Evolutionary conservation across 805 yeast genomes (phyloP).

Genomic region (Candida pseudoglaebosa): DNA sequence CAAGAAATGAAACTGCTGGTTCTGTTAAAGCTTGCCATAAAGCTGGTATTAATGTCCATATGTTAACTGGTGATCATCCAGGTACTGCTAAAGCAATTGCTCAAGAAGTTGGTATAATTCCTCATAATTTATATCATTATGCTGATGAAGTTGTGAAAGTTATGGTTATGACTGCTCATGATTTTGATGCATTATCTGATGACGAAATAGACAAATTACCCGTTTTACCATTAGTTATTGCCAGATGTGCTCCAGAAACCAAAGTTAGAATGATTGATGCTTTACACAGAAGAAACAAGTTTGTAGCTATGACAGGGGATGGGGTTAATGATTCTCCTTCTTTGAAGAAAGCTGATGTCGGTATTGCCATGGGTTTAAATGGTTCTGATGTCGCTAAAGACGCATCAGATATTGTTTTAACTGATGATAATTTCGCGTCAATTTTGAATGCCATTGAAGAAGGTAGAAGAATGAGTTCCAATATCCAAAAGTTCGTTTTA

Average conservation of each 20-base stretch:
- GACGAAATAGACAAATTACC: constrained; percentile 33
- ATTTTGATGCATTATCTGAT: constrained; percentile 29
- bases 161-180: constrained; percentile 37
- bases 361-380: constrained; percentile 76
- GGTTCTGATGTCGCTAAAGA: constrained; percentile 87
- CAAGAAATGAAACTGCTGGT: constrained; percentile 62
- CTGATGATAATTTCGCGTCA: constrained; percentile 72
- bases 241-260: constrained; percentile 40
- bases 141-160: constrained; percentile 29
- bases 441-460: constrained; percentile 75
- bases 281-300: constrained; percentile 33
- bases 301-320: constrained; percentile 48
- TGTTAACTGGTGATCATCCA: constrained; percentile 81
- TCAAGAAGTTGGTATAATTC: constrained; percentile 73
- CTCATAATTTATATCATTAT: constrained; percentile 40
- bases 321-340: constrained; percentile 83
- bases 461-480: constrained; percentile 75
- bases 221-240: constrained; percentile 37
- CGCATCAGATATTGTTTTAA: constrained; percentile 71
- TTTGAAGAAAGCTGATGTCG: constrained; percentile 72
- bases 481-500: constrained; percentile 72
- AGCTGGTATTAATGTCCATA: constrained; percentile 76
- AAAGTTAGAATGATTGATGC: constrained; percentile 41
- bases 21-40: constrained; percentile 64
- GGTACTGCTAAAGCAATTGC: constrained; percentile 79